phyloP scores from a whole-genome alignment of 116 monocot genomes.

The Cymodocea nodosa region DNA sequence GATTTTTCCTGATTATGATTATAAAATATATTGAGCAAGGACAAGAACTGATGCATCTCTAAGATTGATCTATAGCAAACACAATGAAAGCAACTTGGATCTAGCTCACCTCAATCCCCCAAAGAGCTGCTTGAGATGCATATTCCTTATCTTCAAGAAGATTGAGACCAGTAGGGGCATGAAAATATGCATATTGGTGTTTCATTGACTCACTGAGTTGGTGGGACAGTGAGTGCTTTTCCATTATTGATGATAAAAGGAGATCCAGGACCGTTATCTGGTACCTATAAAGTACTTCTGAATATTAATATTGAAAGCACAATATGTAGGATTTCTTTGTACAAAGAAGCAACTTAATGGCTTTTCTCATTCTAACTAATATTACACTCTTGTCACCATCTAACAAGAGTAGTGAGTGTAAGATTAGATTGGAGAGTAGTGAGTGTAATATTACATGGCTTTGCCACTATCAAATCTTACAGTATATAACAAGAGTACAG shows the following conservation, averaged over 20 bases:
- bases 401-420: too few species aligned
- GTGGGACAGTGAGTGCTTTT: slow-evolving; percentile 14
- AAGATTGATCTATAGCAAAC: not conserved
- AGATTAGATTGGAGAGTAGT: too few species aligned
- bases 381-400: too few species aligned
- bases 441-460: too few species aligned
- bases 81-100: not conserved
- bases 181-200: slow-evolving; percentile 35
- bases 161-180: slow-evolving; percentile 63
- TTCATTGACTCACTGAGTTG: slow-evolving; percentile 13
- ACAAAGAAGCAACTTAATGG: too few species aligned
- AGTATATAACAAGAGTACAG: too few species aligned
- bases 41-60: not conserved
- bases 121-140: slow-evolving; percentile 89
- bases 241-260: slow-evolving; percentile 30
- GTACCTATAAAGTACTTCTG: slow-evolving; percentile 36
- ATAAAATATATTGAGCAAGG: slow-evolving; percentile 7
- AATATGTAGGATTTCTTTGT: too few species aligned
- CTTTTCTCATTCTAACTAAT: too few species aligned
- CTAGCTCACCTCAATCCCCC: slow-evolving; percentile 83
- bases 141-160: slow-evolving; percentile 54
- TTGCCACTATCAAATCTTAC: too few species aligned
- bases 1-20: slow-evolving; percentile 9
- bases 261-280: slow-evolving; percentile 69
- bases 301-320: not conserved